Evolutionary conservation across 768 basidiomycete genomes (phyloP).

Genomic region (Tricholoma matsutake): DNA sequence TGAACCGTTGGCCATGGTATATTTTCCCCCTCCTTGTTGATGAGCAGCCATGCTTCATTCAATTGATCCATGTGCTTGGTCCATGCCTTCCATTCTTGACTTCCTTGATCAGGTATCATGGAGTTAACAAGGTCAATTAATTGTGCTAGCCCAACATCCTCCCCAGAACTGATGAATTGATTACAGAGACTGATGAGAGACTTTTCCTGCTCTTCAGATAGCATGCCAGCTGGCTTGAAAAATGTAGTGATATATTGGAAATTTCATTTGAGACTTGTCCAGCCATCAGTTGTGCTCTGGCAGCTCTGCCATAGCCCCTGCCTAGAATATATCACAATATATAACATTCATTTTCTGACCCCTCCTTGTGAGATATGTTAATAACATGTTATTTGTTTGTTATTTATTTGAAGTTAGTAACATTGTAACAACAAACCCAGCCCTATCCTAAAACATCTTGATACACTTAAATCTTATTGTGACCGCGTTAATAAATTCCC

Average conservation of each 20-base stretch:
- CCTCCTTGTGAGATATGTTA: conserved; percentile 5
- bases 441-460: no score
- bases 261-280: not conserved
- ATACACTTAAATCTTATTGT: no score
- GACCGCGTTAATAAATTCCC: no score
- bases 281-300: not conserved
- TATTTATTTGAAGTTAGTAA: not conserved
- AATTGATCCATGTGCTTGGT: conserved; percentile 17
- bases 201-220: conserved; percentile 2
- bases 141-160: not conserved
- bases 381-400: not conserved
- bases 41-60: conserved; percentile 11
- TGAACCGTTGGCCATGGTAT: conserved; percentile 12
- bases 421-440: no score
- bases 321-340: conserved; percentile 3
- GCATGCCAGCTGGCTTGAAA: not conserved
- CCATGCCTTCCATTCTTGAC: conserved; percentile 15
- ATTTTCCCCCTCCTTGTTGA: conserved; percentile 7
- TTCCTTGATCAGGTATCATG: conserved; percentile 5
- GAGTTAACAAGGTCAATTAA: conserved; percentile 3
- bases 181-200: not conserved
- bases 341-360: conserved; percentile 3
- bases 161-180: conserved; percentile 3
- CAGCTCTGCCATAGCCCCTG: not conserved
- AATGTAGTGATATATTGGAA: not conserved